Base-by-base conservation (phyloP, 805 yeast species). In the Lipomyces japonicus region DNA sequence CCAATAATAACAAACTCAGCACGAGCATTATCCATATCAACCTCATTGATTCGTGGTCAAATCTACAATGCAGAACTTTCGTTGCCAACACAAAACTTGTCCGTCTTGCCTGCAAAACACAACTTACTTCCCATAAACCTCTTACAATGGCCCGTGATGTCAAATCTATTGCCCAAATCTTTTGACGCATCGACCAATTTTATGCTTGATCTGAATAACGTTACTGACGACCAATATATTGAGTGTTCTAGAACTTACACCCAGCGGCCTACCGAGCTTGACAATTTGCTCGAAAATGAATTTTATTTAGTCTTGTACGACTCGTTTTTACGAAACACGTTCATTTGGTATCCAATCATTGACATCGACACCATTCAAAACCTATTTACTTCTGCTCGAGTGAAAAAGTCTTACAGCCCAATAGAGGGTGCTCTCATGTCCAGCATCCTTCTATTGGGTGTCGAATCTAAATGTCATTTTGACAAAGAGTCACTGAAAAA, bases 61-160 rank as follows among this genome's bases (percentile, higher is more conserved):
- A n/a, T n/a, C n/a, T n/a, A n/a, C n/a, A 21, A 28, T 37, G 4
- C 37, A 36, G 16, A 24, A 12, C 23, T 22, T 44, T 37, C 23
- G 21, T 12, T 22, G 23, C 7, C 35, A 24, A 31, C 18, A 4
- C 39, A 37, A 16, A 42, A 31, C 32, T 31, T 42, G 10, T 42
- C 46, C n/a, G 30, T 30, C 31, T 19, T 42, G 2, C 39, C 46
- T 2, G 39, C 39, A 16, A 25, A 31, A 7, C 46, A 42, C 25
- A 42, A 37, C 6, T 25, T 42, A 28, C 39, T 23, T 3, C 46
- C 46, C 5, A 24, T 22, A 23, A 14, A 19, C 2, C 32, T 42
- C 14, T 31, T 42, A 10, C 46, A 34, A 4, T 42, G 48, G 48
- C 48, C 48, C 14, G 23, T n/a, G 21, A 24, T 44, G 14, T 14